Base-by-base conservation (phyloP, 2,329 filamentous ascomycete genomes). In the Aureobasidium musti region DNA sequence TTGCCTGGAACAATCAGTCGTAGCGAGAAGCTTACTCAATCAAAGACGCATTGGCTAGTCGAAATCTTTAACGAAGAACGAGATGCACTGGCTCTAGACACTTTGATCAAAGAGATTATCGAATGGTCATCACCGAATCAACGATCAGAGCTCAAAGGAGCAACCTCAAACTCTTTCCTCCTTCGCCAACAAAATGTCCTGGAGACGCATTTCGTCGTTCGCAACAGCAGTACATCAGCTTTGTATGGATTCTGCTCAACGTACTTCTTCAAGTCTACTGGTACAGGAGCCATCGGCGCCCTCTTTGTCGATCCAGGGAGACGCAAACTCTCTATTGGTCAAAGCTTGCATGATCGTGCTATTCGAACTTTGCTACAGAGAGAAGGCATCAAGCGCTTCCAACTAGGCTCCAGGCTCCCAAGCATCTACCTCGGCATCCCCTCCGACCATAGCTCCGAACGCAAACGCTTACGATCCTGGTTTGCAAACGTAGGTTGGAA, bases 21-120 rank as follows among this genome's bases (percentile, higher is more conserved):
- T 77, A 96, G 89, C 75, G 91, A 92, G 74, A 96, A 95, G 76
- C 85, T 91, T 0, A 86, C 91, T 67, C 94, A 96, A 72, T 92
- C 92, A n/a, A 87, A 91, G 68, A 92, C 97, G 73, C 91, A 96
- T 72, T 98, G 94, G 94, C 86, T 98, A 1, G 93, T 97, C 0
- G 94, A 97, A 74, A 87, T 86, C 53, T 98, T 92, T 80, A 90
- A 93, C 72, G 87, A 89, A 67, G 87, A 91, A 45, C 84, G 93
- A 66, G 94, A 98, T 74, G 82, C 84, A 1, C 80, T 84, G 56
- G 90, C 88, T 0, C 81, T 98, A 6, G 87, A 94, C 67, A 87
- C 86, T n/a, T 82, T 98, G 10, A 83, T 97, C 56, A 85, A 86
- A 65, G 83, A 86, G 3, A 82, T 94, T 2, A 86, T 89, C 53